A percentile compares a stretch with the other conserved stretches of the same genome.
Evolutionary conservation across 129 eudicot genomes (phyloP).

Genomic region (Tagetes erecta): DNA sequence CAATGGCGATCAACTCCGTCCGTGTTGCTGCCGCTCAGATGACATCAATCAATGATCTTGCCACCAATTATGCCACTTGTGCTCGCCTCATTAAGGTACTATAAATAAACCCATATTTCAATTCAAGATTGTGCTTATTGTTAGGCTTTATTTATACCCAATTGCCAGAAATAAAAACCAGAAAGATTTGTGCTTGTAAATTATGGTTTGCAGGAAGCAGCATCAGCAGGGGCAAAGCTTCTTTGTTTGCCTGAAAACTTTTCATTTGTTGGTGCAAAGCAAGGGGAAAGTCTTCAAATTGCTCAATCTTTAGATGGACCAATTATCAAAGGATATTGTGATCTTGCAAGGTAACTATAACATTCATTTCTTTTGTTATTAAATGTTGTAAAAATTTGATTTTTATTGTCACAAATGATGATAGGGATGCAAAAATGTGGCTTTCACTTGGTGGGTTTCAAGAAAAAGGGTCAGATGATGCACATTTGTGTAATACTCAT

Average conservation of each 20-base stretch:
- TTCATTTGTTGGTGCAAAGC: slow-evolving; percentile 67
- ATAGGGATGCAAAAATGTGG: slow-evolving; percentile 90
- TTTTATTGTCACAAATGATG: slow-evolving; percentile 14
- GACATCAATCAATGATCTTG: slow-evolving; percentile 86
- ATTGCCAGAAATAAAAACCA: not conserved
- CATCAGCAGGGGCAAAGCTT: slow-evolving; percentile 83
- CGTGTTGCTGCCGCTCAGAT: slow-evolving; percentile 95
- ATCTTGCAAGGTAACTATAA: slow-evolving; percentile 69
- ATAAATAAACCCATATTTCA: not conserved
- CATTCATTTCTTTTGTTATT: not conserved
- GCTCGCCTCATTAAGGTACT: slow-evolving; percentile 75
- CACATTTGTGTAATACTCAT: slow-evolving; percentile 75
- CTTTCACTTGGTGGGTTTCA: slow-evolving; percentile 95
- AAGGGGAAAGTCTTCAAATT: slow-evolving; percentile 79
- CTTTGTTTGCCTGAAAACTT: slow-evolving; percentile 91
- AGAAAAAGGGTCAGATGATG: slow-evolving; percentile 77
- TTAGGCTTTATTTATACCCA: no score
- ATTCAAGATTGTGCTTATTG: not conserved
- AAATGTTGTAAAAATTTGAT: slow-evolving; percentile 7
- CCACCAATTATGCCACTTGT: slow-evolving; percentile 79
- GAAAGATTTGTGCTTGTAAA: not conserved
- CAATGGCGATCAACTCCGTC: slow-evolving; percentile 62
- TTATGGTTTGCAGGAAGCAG: slow-evolving; percentile 68
- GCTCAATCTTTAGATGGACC: slow-evolving; percentile 91
- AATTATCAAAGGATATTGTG: slow-evolving; percentile 66